Evolutionary conservation across 192 early-diverging fungal species (phyloP).

Genomic region (Coemansia sp.): DNA sequence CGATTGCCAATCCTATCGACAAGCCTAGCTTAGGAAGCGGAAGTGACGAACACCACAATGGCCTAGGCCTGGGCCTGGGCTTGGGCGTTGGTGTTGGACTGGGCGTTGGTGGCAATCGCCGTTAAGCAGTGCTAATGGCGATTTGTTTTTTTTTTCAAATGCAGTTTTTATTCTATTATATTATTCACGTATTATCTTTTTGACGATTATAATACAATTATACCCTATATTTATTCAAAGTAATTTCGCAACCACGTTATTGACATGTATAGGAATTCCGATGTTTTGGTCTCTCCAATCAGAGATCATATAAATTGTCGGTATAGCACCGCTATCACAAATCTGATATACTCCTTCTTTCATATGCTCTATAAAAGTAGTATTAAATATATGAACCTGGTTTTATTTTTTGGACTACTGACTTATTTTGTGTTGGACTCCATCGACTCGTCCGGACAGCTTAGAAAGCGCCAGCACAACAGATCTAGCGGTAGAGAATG

Average conservation of each 20-base stretch:
- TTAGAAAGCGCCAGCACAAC: too few species aligned
- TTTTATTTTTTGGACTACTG: too few species aligned
- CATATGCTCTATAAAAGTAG: too few species aligned
- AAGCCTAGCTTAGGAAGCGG: neutral
- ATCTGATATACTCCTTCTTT: too few species aligned
- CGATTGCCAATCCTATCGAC: neutral
- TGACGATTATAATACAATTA: neutral
- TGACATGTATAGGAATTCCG: neutral
- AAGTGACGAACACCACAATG: neutral
- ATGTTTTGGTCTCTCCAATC: neutral
- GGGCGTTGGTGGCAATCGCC: neutral
- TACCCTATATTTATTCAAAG: neutral
- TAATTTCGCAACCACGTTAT: neutral
- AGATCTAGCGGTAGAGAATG: too few species aligned
- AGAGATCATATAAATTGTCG: too few species aligned
- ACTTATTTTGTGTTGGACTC: too few species aligned
- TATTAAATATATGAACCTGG: too few species aligned
- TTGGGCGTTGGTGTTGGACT: neutral
- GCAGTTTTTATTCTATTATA: neutral
- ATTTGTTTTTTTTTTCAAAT: neutral
- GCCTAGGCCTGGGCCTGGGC: neutral
- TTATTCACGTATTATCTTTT: neutral
- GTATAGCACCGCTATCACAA: too few species aligned
- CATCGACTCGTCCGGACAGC: too few species aligned
- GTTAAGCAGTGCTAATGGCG: neutral